A percentile compares a stretch with the other conserved stretches of the same genome.
Evolutionary conservation across 2,329 filamentous ascomycete genomes (phyloP).

Genomic region (Fusarium sp.): DNA sequence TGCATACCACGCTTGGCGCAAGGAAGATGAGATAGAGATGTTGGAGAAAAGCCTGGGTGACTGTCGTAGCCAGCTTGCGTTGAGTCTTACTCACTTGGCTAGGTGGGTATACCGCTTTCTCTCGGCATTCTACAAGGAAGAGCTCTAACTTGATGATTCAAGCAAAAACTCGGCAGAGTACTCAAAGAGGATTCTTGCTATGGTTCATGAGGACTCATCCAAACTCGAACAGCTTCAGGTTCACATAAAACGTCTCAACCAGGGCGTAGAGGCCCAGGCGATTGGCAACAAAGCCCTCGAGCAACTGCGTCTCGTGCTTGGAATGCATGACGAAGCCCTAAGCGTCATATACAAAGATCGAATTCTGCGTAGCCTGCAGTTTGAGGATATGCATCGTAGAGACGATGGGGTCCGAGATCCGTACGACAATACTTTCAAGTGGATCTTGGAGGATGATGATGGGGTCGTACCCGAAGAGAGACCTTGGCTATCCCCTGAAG

Average conservation of each 20-base stretch:
- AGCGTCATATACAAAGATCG: background rate
- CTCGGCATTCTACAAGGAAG: rapidly evolving
- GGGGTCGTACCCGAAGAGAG: background rate
- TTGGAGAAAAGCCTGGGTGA: background rate
- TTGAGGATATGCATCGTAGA: background rate
- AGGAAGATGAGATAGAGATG: background rate
- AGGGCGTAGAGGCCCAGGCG: background rate
- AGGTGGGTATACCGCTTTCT: background rate
- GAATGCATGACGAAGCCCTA: background rate
- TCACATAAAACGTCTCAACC: background rate
- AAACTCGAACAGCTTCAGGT: background rate
- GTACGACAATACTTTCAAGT: background rate
- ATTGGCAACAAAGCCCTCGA: background rate
- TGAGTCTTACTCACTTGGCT: background rate
- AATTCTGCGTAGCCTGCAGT: background rate
- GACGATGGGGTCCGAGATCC: background rate
- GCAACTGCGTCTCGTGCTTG: background rate
- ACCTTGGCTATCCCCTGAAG: background rate
- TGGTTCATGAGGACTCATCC: background rate
- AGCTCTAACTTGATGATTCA: background rate
- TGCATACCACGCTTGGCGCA: background rate
- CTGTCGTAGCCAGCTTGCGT: background rate
- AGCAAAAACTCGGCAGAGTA: background rate
- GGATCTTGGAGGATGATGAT: background rate
- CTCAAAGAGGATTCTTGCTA: background rate